phyloP scores from a whole-genome alignment of 1,284 basidiomycete genomes.

The Ceratobasidium theobromae region DNA sequence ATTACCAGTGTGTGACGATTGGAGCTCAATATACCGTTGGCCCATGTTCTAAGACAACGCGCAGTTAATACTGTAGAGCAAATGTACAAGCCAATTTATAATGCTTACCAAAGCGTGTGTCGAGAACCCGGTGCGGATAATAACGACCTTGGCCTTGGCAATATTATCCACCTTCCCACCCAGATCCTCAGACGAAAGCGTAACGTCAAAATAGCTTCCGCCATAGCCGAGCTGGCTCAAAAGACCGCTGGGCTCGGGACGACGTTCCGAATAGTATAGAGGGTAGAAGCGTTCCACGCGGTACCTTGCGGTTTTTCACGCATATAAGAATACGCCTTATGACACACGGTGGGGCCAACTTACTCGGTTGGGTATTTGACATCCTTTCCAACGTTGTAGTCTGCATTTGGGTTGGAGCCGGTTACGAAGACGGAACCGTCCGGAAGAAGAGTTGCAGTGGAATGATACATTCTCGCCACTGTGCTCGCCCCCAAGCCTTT shows the following conservation, averaged over 20 bases:
- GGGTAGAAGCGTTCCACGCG: conserved; percentile 86
- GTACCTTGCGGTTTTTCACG: too few species aligned
- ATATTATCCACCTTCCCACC: conserved; percentile 67
- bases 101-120: conserved; percentile 78
- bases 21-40: conserved; percentile 64
- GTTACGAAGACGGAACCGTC: conserved; percentile 83
- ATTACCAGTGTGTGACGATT: conserved; percentile 66
- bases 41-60: conserved; percentile 74
- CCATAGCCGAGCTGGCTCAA: conserved; percentile 80
- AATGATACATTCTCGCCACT: conserved; percentile 83
- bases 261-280: conserved; percentile 69
- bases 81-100: background rate
- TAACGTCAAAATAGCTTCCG: conserved; percentile 70
- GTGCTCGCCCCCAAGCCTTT: conserved; percentile 55
- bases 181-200: conserved; percentile 53
- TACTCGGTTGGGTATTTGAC: conserved; percentile 73
- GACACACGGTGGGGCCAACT: too few species aligned
- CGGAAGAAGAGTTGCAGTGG: conserved; percentile 80
- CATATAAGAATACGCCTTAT: too few species aligned
- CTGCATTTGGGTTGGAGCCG: conserved; percentile 91
- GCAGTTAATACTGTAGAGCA: background rate
- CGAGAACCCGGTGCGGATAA: conserved; percentile 87
- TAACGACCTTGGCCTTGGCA: conserved; percentile 74
- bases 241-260: conserved; percentile 72
- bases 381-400: conserved; percentile 73